phyloP scores from a whole-genome alignment of 495 filamentous ascomycete genomes.

The Sordaria brevicollis region DNA sequence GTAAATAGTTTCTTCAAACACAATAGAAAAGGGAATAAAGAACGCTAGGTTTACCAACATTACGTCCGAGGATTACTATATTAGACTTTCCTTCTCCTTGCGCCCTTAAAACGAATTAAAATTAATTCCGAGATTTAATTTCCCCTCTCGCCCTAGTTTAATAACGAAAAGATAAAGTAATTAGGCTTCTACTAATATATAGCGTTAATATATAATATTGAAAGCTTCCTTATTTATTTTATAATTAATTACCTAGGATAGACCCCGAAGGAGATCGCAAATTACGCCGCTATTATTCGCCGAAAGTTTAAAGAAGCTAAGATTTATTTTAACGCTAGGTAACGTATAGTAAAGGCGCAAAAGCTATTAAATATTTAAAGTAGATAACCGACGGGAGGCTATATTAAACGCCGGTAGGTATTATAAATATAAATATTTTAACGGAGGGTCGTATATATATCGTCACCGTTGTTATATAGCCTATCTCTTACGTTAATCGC shows the following conservation, averaged over 20 bases:
- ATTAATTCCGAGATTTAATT: not conserved
- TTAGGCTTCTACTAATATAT: not conserved
- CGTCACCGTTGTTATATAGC: not conserved
- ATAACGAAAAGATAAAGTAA: not conserved
- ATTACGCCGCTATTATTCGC: too few species aligned
- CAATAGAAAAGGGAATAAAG: too few species aligned
- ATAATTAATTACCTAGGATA: not conserved
- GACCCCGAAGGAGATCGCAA: too few species aligned
- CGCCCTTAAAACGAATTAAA: too few species aligned
- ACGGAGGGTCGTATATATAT: not conserved
- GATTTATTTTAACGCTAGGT: not conserved
- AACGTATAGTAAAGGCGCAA: not conserved
- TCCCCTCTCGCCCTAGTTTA: not conserved
- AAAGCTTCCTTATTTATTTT: not conserved
- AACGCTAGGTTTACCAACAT: too few species aligned
- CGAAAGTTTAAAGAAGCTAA: too few species aligned
- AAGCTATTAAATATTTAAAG: not conserved
- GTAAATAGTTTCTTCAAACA: too few species aligned
- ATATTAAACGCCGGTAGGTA: too few species aligned
- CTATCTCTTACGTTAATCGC: not conserved
- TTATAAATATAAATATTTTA: too few species aligned
- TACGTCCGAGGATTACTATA: too few species aligned
- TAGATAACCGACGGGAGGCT: not conserved
- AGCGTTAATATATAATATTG: not conserved
- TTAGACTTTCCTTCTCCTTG: too few species aligned